Evolutionary conservation across 148 eudicot species (phyloP).

Genomic region (Rhododendron griersonianum): DNA sequence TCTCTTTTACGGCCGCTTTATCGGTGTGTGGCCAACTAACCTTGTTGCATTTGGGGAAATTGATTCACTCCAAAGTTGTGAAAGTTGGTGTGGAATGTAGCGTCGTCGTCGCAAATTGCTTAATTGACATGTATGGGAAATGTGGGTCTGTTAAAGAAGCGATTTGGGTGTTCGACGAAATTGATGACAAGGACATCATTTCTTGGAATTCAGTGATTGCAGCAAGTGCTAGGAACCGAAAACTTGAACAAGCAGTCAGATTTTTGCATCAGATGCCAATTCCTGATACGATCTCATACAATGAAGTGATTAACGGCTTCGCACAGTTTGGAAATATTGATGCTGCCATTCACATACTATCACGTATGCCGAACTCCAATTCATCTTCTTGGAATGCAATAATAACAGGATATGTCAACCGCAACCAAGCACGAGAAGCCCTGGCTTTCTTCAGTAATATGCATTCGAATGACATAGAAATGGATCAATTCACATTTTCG

Average conservation of each 20-base stretch:
- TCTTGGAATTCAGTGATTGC: slow-evolving; percentile 82
- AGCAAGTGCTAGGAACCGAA: slow-evolving; percentile 58
- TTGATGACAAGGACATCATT: slow-evolving; percentile 50
- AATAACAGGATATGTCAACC: slow-evolving; percentile 62
- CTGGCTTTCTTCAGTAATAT: slow-evolving; percentile 46
- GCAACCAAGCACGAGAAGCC: slow-evolving; percentile 51
- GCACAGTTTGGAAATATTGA: slow-evolving; percentile 67
- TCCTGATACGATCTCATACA: slow-evolving; percentile 70
- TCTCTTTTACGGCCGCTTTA: slow-evolving; percentile 56
- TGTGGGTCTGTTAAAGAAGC: slow-evolving; percentile 45
- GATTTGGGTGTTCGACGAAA: slow-evolving; percentile 29
- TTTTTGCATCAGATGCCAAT: slow-evolving; percentile 54
- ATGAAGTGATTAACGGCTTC: slow-evolving; percentile 63
- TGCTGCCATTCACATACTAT: slow-evolving; percentile 46
- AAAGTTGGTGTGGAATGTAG: slow-evolving; percentile 42
- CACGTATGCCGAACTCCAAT: slow-evolving; percentile 53
- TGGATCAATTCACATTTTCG: slow-evolving; percentile 69
- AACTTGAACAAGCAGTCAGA: slow-evolving; percentile 44
- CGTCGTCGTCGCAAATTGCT: slow-evolving; percentile 54
- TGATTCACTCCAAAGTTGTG: slow-evolving; percentile 60
- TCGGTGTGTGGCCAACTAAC: slow-evolving; percentile 61
- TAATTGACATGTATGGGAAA: slow-evolving; percentile 90
- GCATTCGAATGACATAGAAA: slow-evolving; percentile 33
- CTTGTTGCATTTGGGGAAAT: slow-evolving; percentile 44
- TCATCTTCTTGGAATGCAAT: slow-evolving; percentile 84